phyloP scores from a whole-genome alignment of 2,329 filamentous ascomycete species.

The Cytospora piceae region DNA sequence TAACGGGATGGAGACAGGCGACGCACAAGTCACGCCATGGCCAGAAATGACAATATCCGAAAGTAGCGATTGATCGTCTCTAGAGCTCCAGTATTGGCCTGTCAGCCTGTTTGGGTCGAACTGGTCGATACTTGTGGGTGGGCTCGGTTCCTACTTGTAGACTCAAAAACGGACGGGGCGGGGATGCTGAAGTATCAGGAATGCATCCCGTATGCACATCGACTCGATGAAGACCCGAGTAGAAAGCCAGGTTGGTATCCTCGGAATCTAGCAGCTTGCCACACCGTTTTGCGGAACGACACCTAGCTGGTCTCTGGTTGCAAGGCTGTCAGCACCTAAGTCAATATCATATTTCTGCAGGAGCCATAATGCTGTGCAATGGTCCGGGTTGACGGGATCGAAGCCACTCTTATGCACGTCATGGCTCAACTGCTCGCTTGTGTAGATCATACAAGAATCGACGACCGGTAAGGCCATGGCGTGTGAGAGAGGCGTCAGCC shows the following conservation, averaged over 20 bases:
- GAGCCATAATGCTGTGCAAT: background rate
- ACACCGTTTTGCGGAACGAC: background rate
- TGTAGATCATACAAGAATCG: background rate
- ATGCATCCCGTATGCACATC: background rate
- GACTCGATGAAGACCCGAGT: background rate
- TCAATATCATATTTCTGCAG: background rate
- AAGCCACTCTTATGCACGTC: background rate
- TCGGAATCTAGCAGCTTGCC: background rate
- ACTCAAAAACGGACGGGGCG: too few species aligned
- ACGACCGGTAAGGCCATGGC: background rate
- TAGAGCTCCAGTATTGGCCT: background rate
- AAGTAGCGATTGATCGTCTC: background rate
- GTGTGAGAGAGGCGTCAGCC: conserved; percentile 7
- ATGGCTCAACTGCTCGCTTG: background rate
- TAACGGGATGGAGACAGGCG: conserved; percentile 17
- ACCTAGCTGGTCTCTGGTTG: background rate
- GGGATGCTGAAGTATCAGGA: background rate
- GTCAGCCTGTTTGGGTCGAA: background rate
- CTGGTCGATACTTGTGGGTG: background rate
- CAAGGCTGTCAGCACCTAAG: background rate
- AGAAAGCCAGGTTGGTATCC: background rate
- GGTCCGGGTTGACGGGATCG: background rate
- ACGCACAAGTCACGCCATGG: conserved; percentile 23
- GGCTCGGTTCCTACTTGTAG: too few species aligned
- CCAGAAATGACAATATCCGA: conserved; percentile 11